Base-by-base conservation (phyloP, 2,329 filamentous ascomycete genomes). In the Beauveria caledonica region DNA sequence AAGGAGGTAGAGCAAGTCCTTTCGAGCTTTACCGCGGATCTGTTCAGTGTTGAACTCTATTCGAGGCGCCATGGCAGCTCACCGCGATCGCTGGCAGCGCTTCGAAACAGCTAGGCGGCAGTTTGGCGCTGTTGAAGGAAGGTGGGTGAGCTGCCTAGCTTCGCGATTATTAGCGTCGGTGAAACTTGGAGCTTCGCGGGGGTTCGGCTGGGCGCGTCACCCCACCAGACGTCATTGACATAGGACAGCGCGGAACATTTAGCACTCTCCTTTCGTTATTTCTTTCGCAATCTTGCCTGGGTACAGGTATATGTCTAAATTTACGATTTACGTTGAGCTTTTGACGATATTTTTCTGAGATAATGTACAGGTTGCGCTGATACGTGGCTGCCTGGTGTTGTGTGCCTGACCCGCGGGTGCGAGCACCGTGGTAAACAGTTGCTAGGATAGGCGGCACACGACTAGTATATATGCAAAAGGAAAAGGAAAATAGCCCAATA, bases 1-100 rank as follows among this genome's bases (percentile, higher is more conserved):
- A 63, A 99, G 87, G 68, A 97, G 86, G 75, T 88, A 87, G 67
- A 99, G 82, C 66, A 99, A 81, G 72, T 97, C 91, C 73, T 92
- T 92, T 63, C 92, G 88, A 66, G 92, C 89, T 76, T 89, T 91
- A 65, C 89, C 87, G 69, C 83, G 86, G 72, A 94, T 85, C 70
- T 91, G 85, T 67, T 89, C 85, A 62, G 87, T 84, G 73, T 86
- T 87, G 73, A 94, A 90, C 70, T 82, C 83, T 71, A 77, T 78
- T 75, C 84, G 83, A 76, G 86, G 86, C 77, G 85, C 85, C 87
- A 90, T 90, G 69, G 66, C 76, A 76, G 77, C 78, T 79, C 78
- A 76, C 76, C 78, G 67, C 66, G 62, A 57, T 60, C 54, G 36
- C 21, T 57, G 61, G 48, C 51, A 55, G 61, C 62, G 61, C 58